Conservation (phyloP, 129 eudicot species). For the Oenanthe sinensis region DNA sequence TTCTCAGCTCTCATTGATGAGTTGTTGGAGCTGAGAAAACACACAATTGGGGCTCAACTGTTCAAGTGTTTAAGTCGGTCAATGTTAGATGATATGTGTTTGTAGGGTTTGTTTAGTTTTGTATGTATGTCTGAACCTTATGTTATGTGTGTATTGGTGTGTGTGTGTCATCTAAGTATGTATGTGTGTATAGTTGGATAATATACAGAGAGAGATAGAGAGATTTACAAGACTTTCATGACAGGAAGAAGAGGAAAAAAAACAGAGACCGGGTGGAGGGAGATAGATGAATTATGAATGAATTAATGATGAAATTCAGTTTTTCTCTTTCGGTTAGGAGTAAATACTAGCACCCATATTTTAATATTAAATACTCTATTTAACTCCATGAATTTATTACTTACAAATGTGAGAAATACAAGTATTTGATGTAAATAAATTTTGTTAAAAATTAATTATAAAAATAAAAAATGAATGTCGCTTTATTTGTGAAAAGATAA, state of each 20-base stretch:
- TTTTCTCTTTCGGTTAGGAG: too few relatives aligned
- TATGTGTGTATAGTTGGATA: neutral
- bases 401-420: too few relatives aligned
- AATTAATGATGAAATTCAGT: too few relatives aligned
- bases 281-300: neutral
- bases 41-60: neutral
- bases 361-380: too few relatives aligned
- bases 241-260: neutral
- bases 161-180: neutral
- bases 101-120: neutral
- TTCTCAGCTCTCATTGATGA: slow-evolving; percentile 51
- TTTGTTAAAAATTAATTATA: too few relatives aligned
- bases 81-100: neutral
- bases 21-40: slow-evolving; percentile 11
- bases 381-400: too few relatives aligned
- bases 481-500: too few relatives aligned
- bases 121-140: neutral
- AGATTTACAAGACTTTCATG: neutral
- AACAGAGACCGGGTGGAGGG: neutral
- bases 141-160: neutral
- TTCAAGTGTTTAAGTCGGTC: neutral
- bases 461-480: too few relatives aligned
- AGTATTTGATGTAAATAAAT: too few relatives aligned
- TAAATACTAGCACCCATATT: too few relatives aligned
- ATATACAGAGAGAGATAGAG: neutral